phyloP scores from a whole-genome alignment of 2,329 filamentous ascomycete species.

The Talaromyces sp. region DNA sequence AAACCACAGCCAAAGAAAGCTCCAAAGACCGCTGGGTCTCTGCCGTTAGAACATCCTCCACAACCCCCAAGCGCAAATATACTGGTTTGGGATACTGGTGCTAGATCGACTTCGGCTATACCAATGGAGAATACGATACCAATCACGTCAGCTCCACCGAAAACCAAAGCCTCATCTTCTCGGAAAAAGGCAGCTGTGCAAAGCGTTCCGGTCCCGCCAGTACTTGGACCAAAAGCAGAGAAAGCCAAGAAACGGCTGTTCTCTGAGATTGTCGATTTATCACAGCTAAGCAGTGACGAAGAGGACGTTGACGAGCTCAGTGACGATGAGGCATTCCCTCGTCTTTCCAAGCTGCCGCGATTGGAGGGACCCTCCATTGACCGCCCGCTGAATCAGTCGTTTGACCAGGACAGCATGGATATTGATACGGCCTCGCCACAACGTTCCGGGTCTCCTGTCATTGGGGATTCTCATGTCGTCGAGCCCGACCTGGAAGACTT shows the following conservation, averaged over 20 bases:
- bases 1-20: not conserved
- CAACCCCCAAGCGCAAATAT: not conserved
- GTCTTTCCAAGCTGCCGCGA: constrained; percentile 19
- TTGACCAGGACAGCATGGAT: constrained; percentile 2
- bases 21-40: not conserved
- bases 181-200: not conserved
- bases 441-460: not conserved
- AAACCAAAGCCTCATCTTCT: not conserved
- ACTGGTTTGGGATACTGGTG: not conserved
- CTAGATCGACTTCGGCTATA: not conserved
- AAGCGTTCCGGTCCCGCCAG: not conserved
- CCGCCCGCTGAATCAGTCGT: not conserved
- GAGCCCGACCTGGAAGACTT: constrained; percentile 5
- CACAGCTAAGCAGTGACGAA: constrained; percentile 29
- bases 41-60: not conserved
- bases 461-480: not conserved
- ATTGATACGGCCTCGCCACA: constrained; percentile 2
- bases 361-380: not conserved
- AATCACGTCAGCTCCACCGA: not conserved
- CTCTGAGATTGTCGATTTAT: constrained; percentile 50
- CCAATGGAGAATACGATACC: not conserved
- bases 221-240: constrained; percentile 45
- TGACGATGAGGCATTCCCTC: constrained; percentile 38
- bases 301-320: constrained; percentile 4
- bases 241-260: constrained; percentile 52